These are phyloP conservation scores for Giardia muris DNA, from an alignment of 208 protist genomes.

Conservation along the genomic window DNA sequence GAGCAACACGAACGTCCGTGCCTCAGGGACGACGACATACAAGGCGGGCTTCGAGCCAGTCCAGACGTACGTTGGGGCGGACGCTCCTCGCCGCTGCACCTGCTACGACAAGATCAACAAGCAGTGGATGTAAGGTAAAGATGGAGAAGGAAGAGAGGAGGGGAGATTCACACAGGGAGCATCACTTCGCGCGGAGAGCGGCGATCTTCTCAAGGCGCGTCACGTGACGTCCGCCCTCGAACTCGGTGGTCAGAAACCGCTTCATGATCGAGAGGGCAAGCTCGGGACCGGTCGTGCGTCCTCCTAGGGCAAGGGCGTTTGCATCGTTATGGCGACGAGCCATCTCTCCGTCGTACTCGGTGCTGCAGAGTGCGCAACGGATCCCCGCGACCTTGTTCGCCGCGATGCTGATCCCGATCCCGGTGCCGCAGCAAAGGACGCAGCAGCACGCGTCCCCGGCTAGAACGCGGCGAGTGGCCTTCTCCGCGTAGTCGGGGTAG, in stretches of 20 bases:
- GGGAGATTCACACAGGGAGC: no score
- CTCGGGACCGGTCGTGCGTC: constrained; percentile 57
- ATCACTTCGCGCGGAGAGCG: neutral
- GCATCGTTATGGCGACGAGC: constrained; percentile 67
- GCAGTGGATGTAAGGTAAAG: neutral
- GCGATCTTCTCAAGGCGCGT: constrained; percentile 17
- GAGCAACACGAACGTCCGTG: neutral
- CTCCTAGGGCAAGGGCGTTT: constrained; percentile 67
- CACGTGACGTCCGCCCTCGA: constrained; percentile 51
- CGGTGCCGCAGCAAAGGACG: constrained; percentile 69
- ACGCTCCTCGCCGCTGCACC: neutral
- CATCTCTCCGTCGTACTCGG: constrained; percentile 63
- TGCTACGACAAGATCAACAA: neutral
- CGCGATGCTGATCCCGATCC: constrained; percentile 75
- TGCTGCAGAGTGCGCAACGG: constrained; percentile 68
- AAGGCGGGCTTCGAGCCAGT: neutral
- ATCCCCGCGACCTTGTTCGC: constrained; percentile 72
- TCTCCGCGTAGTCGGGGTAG: constrained; percentile 68
- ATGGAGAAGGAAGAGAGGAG: no score
- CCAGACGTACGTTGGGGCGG: neutral
- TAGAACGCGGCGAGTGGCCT: constrained; percentile 52
- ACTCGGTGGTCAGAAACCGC: constrained; percentile 59
- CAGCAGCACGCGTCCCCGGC: constrained; percentile 41
- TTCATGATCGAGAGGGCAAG: constrained; percentile 61
- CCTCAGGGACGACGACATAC: neutral